Conservation (phyloP, 2,329 filamentous ascomycete genomes). For the Leptodontidium sp. region DNA sequence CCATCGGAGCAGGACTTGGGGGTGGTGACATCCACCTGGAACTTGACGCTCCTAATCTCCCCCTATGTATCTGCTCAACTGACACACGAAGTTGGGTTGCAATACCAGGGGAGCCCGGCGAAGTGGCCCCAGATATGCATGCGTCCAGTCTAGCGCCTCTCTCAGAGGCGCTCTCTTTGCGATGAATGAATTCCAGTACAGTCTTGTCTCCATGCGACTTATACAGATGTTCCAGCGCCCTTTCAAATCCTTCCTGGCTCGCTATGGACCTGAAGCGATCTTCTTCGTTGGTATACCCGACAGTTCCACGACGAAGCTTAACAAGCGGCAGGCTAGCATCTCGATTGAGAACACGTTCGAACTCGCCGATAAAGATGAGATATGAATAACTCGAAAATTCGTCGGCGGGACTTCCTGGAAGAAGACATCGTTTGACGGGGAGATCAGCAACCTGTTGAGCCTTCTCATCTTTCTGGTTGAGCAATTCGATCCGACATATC, state of each 20-base stretch:
- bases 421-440: background rate
- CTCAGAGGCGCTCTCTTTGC: background rate
- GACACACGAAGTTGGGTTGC: background rate
- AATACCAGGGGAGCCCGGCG: background rate
- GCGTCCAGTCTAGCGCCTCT: background rate
- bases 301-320: background rate
- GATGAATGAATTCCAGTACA: background rate
- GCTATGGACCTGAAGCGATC: slow-evolving; percentile 5
- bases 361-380: slow-evolving; percentile 9
- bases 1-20: background rate
- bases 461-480: background rate
- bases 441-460: background rate
- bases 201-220: background rate
- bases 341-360: slow-evolving; percentile 2
- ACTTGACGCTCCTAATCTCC: background rate
- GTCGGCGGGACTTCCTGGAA: background rate
- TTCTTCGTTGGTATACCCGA: slow-evolving; percentile 7
- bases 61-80: background rate
- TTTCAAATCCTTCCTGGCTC: slow-evolving; percentile 13
- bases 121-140: background rate
- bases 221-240: slow-evolving; percentile 1
- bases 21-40: background rate
- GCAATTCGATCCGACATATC: background rate
- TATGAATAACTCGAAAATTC: slow-evolving; percentile 15
- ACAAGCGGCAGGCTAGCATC: background rate